Evolutionary conservation across 2,329 filamentous ascomycete genomes (phyloP).

Genomic region (Leptographium lundbergii): DNA sequence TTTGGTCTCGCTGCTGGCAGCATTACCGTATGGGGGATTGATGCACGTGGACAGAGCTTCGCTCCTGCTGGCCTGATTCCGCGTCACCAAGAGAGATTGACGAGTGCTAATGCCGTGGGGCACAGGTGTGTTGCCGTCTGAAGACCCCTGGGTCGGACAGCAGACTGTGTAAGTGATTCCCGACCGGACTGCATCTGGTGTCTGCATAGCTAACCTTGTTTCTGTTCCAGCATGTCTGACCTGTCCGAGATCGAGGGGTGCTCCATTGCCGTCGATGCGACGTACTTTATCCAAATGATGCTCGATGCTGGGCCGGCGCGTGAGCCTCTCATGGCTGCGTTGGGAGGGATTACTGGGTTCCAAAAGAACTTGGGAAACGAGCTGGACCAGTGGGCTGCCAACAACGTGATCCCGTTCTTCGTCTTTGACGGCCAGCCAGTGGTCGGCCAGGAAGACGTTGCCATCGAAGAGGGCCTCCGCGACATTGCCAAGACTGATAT

Average conservation of each 20-base stretch:
- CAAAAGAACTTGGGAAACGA: slow-evolving; percentile 64
- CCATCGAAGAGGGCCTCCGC: slow-evolving; percentile 48
- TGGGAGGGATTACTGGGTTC: slow-evolving; percentile 79
- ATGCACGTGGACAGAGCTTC: background rate
- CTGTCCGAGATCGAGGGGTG: slow-evolving; percentile 61
- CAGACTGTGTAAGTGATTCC: slow-evolving; percentile 17
- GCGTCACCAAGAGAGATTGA: too few relatives aligned
- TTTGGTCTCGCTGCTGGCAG: background rate
- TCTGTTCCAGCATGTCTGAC: slow-evolving; percentile 36
- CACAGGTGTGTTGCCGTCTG: slow-evolving; percentile 1
- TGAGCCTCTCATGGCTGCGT: slow-evolving; percentile 79
- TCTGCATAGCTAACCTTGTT: background rate
- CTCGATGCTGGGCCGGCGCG: slow-evolving; percentile 57
- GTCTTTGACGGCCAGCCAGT: slow-evolving; percentile 83
- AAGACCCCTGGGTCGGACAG: slow-evolving; percentile 14
- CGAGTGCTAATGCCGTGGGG: background rate
- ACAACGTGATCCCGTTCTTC: slow-evolving; percentile 69
- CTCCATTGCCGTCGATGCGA: slow-evolving; percentile 75
- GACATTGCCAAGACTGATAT: slow-evolving; percentile 60
- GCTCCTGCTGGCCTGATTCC: background rate
- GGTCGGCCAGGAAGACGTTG: slow-evolving; percentile 59
- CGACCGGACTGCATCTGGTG: background rate
- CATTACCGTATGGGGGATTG: background rate
- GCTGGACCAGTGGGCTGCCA: slow-evolving; percentile 56
- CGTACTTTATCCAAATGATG: slow-evolving; percentile 73